phyloP scores from a whole-genome alignment of 305 asterid genomes.

The Fraxinus velutina region DNA sequence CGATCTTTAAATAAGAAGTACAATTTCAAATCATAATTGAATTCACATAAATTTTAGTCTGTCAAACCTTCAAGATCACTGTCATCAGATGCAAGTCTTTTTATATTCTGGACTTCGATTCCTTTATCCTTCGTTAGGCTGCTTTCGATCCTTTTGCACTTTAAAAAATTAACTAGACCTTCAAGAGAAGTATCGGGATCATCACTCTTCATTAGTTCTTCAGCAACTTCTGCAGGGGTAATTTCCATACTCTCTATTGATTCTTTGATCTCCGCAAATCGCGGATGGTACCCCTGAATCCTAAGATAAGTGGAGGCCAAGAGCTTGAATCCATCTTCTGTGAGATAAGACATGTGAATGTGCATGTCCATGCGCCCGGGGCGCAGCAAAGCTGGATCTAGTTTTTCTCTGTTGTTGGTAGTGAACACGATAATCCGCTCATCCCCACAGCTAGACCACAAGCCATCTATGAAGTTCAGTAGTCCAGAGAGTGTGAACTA shows the following conservation, averaged over 20 bases:
- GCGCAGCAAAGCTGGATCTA: conserved; percentile 62
- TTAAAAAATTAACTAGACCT: conserved; percentile 31
- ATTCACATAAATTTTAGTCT: not conserved
- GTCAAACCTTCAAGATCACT: conserved; percentile 10
- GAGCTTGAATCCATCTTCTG: conserved; percentile 40
- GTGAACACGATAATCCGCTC: conserved; percentile 66
- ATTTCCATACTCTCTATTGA: conserved; percentile 25
- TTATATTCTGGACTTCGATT: conserved; percentile 5
- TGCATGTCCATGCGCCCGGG: conserved; percentile 83
- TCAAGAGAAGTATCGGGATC: conserved; percentile 28
- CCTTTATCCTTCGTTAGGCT: not conserved
- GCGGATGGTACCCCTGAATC: conserved; percentile 18
- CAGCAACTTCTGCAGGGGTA: conserved; percentile 49
- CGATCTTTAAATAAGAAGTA: not conserved
- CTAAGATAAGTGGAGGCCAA: conserved; percentile 50
- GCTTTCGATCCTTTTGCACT: conserved; percentile 19
- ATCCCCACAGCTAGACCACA: conserved; percentile 76
- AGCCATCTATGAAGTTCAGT: conserved; percentile 68
- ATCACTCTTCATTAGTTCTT: conserved; percentile 47
- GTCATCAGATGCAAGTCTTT: conserved; percentile 3
- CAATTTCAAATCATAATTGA: not conserved
- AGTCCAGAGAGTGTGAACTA: conserved; percentile 63
- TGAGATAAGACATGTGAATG: conserved; percentile 64
- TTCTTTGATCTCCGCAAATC: conserved; percentile 29
- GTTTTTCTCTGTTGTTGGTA: conserved; percentile 54